phyloP scores from a whole-genome alignment of 2,329 filamentous ascomycete genomes.

The Ilyonectria mors-panacis region DNA sequence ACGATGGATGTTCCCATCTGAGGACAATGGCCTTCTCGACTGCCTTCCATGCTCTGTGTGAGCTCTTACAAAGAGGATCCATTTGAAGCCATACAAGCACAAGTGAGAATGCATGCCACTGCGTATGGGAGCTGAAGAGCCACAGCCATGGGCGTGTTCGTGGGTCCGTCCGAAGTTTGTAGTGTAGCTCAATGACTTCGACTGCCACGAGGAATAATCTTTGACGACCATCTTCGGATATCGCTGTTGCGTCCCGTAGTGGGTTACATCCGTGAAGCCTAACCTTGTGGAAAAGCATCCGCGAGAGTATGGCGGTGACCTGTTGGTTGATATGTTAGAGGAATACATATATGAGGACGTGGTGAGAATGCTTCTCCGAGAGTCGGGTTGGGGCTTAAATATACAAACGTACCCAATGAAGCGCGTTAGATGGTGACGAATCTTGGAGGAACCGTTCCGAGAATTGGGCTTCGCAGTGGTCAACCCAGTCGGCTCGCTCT shows the following conservation, averaged over 20 bases:
- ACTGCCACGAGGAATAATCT: constrained; percentile 20
- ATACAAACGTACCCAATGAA: constrained; percentile 17
- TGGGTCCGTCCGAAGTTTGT: constrained; percentile 25
- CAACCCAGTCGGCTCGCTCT: constrained; percentile 21
- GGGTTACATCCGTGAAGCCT: constrained; percentile 22
- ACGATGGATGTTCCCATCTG: constrained; percentile 20
- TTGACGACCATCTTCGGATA: constrained; percentile 6
- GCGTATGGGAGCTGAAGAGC: constrained; percentile 27
- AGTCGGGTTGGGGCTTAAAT: not conserved
- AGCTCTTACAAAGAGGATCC: constrained; percentile 11
- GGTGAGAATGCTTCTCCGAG: not conserved
- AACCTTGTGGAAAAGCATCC: constrained; percentile 28
- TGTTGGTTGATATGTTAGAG: not conserved
- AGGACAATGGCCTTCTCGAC: constrained; percentile 22
- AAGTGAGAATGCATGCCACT: constrained; percentile 28
- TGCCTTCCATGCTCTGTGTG: constrained; percentile 23
- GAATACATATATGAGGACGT: no score
- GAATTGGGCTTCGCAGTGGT: constrained; percentile 13
- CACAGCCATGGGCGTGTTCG: constrained; percentile 20
- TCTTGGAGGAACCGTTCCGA: constrained; percentile 17
- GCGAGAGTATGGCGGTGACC: constrained; percentile 18
- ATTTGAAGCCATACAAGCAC: constrained; percentile 27
- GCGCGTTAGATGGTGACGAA: constrained; percentile 9
- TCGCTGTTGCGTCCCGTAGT: not conserved
- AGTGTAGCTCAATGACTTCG: constrained; percentile 26